phyloP scores from a whole-genome alignment of 345 rosid species.

The Brassica napus region Da-Ae NC_063449.1:44330501-44331000 shows the following conservation, averaged over 20 bases:
- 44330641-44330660: conserved; percentile 35
- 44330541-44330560: conserved; percentile 46
- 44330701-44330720: conserved; percentile 41
- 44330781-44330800: conserved; percentile 59
- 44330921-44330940: conserved; percentile 83
- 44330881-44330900: conserved; percentile 45
- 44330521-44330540: conserved; percentile 57
- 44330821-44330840: conserved; percentile 61
- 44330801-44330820: conserved; percentile 69
- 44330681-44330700: conserved; percentile 40
- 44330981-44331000: conserved; percentile 54
- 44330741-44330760: conserved; percentile 81
- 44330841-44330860: conserved; percentile 47
- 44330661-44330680: conserved; percentile 36
- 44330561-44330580: conserved; percentile 57
- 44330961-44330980: conserved; percentile 70
- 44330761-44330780: conserved; percentile 74
- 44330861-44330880: too few relatives aligned
- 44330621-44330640: conserved; percentile 51
- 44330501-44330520: conserved; percentile 49
- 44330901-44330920: conserved; percentile 88
- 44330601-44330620: conserved; percentile 59
- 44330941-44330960: conserved; percentile 79
- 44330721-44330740: conserved; percentile 54
- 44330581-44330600: conserved; percentile 46